These are phyloP conservation scores for Trichosporon ovoides DNA, from an alignment of 1,284 basidiomycete genomes.

Conservation along the genomic window DNA sequence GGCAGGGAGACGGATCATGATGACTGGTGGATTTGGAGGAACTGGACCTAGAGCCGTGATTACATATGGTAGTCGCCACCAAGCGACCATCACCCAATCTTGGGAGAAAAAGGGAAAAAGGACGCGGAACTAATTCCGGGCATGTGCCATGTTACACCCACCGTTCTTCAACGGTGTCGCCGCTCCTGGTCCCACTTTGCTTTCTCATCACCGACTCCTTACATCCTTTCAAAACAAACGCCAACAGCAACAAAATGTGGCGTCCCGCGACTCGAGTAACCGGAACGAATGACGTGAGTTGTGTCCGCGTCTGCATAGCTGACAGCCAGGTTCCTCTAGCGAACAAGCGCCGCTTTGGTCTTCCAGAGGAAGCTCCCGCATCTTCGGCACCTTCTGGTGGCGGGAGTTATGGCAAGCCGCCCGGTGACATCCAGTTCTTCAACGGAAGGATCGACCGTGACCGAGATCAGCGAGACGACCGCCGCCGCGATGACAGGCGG, in stretches of 20 bases:
- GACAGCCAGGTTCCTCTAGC: slow-evolving; percentile 52
- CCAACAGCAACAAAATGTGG: slow-evolving; percentile 59
- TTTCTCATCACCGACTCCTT: slow-evolving; percentile 3
- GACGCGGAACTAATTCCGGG: slow-evolving; percentile 4
- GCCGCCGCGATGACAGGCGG: slow-evolving; percentile 13
- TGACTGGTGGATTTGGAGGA: slow-evolving; percentile 6
- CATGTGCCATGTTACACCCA: background rate
- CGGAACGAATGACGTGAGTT: slow-evolving; percentile 51
- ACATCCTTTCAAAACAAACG: background rate
- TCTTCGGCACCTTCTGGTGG: slow-evolving; percentile 54
- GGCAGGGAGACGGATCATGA: slow-evolving; percentile 26
- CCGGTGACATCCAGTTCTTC: slow-evolving; percentile 42
- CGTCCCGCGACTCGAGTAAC: slow-evolving; percentile 62
- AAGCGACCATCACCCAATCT: background rate
- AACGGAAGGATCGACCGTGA: slow-evolving; percentile 42
- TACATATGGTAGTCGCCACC: slow-evolving; percentile 4
- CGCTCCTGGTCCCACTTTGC: background rate
- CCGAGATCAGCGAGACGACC: slow-evolving; percentile 15
- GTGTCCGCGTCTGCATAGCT: slow-evolving; percentile 2
- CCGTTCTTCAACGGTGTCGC: background rate
- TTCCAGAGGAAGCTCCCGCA: slow-evolving; percentile 57
- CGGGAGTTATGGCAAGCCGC: slow-evolving; percentile 44
- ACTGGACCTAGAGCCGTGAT: too few species aligned
- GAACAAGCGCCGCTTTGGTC: slow-evolving; percentile 79
- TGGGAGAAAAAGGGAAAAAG: slow-evolving; percentile 11